Evolutionary conservation across 768 basidiomycete species (phyloP), one percentile per base, ranked within the genome.

Genomic region (Lepiota brunneoincarnata): DNA sequence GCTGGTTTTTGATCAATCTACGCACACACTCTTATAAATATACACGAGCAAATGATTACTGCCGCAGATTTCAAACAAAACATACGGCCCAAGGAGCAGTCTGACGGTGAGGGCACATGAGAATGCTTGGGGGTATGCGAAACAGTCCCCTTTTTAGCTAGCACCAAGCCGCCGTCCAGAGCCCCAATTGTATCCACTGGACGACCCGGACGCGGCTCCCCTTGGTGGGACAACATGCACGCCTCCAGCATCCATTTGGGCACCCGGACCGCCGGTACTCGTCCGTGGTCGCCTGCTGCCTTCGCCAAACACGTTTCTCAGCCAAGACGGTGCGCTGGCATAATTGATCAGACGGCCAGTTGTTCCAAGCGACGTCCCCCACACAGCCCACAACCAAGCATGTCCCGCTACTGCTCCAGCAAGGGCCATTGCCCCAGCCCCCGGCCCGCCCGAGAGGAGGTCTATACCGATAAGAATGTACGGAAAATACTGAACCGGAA

Each of bases 371-470:
- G 47, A 20, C 15, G 67, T 71, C 28, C 72, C 70, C 76, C 84
- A 84, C 6, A 90, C 75, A 21, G 72, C 64, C 84, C 84, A 89
- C 84, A 86, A 91, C 88, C 90, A 93, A 7, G 81, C 65, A 64
- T 94, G 91, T 0, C 92, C 92, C 2, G 86, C 79, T 28, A 90
- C 76, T 31, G 87, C 78, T 6, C 93, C 93, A 0, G 85, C 84
- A 44, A 91, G 64, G 21, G 78, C 72, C 23, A 73, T 62, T 6
- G 82, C 79, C 3, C 84, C 87, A 2, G 77, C 80, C 1, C 55
- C 36, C 0, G 84, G 80, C 3, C 87, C 88, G 10, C 70, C 82
- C 55, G 77, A 76, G 61, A 93, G 64, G 43, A 89, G 65, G 67
- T 94, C 93, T 62, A 95, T 69, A 35, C 64, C 82, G 48, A 94